Percentiles rank a stretch among this genome's conserved stretches.
phyloP scores from a whole-genome alignment of 202 grass and related monocot species.

The Panicum virgatum region DNA sequence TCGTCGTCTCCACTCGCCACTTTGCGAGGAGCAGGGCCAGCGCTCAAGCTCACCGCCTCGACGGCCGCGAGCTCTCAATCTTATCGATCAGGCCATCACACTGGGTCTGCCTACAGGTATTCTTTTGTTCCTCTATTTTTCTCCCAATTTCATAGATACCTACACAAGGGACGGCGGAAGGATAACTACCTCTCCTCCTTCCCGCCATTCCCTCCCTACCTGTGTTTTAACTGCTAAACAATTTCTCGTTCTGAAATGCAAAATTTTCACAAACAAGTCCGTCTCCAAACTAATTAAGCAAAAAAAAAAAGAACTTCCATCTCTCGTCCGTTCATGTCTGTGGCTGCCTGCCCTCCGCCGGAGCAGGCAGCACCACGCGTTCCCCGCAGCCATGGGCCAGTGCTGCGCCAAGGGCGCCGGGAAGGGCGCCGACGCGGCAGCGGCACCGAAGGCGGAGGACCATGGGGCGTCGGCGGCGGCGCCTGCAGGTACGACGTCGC shows the following conservation, averaged over 20 bases:
- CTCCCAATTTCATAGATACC: background rate
- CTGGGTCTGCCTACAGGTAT: too few species aligned
- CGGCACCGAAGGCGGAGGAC: background rate
- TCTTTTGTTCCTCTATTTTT: too few species aligned
- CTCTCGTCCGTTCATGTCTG: constrained; percentile 32
- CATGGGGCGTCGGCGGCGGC: background rate
- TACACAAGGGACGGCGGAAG: background rate
- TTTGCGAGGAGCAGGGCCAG: too few species aligned
- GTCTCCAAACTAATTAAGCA: constrained; percentile 14
- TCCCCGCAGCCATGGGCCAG: constrained; percentile 62
- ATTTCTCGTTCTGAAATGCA: background rate
- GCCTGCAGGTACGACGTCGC: background rate
- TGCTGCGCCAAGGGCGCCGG: constrained; percentile 64
- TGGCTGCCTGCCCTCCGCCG: constrained; percentile 49
- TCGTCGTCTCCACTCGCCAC: too few species aligned
- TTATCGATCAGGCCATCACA: too few species aligned
- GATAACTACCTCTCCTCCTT: constrained; percentile 6
- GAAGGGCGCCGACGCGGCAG: background rate
- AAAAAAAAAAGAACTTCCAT: background rate
- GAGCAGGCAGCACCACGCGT: constrained; percentile 40
- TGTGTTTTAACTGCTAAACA: constrained; percentile 4
- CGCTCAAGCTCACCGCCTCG: too few species aligned
- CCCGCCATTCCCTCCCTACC: constrained; percentile 60
- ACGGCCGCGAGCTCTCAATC: too few species aligned
- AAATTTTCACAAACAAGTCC: constrained; percentile 6